Evolutionary conservation across 495 filamentous ascomycete species (phyloP).

Genomic region (Cenococcum geophilum): DNA sequence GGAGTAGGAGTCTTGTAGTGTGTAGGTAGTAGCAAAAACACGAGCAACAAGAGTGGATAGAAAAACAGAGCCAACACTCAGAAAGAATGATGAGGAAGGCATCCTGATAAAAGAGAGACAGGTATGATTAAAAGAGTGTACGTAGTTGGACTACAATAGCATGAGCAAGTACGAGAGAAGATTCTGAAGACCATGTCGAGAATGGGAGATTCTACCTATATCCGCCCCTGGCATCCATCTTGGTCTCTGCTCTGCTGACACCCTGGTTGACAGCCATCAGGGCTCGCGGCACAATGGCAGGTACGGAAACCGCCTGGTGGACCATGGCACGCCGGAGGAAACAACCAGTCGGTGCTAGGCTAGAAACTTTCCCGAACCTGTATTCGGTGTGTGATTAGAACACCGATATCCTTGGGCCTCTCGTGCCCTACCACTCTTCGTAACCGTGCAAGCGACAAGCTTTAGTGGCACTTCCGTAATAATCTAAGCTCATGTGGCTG

Average conservation of each 20-base stretch:
- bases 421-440: background rate
- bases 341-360: too few species aligned
- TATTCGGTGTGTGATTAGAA: background rate
- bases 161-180: background rate
- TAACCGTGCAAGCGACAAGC: background rate
- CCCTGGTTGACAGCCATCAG: background rate
- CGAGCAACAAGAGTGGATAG: constrained; percentile 25
- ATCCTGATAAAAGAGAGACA: constrained; percentile 27
- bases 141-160: constrained; percentile 15
- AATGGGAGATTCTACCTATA: background rate
- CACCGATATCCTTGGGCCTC: background rate
- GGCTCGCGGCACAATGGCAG: background rate
- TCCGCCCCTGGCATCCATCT: background rate
- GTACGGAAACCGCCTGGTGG: background rate
- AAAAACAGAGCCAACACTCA: constrained; percentile 14
- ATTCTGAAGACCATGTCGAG: background rate
- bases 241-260: background rate
- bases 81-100: constrained; percentile 29
- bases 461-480: background rate
- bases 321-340: too few species aligned
- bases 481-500: background rate
- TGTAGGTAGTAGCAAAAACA: constrained; percentile 12
- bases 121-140: constrained; percentile 19
- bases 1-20: constrained; percentile 10
- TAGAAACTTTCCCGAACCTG: background rate